These are phyloP conservation scores for Rhizoclosmatium globosum DNA, from an alignment of 192 early-diverging fungal species.

Conservation along the genomic window DNA sequence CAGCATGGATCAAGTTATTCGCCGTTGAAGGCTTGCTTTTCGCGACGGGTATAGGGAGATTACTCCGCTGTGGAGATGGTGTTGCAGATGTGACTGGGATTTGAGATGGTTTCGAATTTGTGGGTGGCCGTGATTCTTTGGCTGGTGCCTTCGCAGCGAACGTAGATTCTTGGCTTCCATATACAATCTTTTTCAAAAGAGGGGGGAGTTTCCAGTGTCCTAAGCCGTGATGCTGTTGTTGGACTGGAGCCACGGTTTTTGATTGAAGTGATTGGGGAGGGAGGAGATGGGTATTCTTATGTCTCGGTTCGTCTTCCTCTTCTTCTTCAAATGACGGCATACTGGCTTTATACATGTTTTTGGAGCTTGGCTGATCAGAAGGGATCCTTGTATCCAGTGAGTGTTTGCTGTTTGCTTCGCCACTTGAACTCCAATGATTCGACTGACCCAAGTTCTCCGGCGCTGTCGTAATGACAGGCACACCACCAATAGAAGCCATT, in stretches of 20 bases:
- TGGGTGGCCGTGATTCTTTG: not conserved
- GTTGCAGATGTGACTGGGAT: not conserved
- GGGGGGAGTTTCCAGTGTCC: slow-evolving; percentile 28
- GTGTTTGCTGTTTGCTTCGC: too few species aligned
- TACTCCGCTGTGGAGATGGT: not conserved
- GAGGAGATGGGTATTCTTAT: not conserved
- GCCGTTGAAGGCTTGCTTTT: slow-evolving; percentile 21
- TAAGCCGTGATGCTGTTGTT: not conserved
- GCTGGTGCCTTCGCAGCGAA: not conserved
- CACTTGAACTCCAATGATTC: too few species aligned
- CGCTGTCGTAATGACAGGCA: not conserved
- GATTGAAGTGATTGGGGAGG: not conserved
- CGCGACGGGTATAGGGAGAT: slow-evolving; percentile 4
- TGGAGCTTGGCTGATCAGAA: not conserved
- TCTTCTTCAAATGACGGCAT: slow-evolving; percentile 17
- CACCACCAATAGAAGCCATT: not conserved
- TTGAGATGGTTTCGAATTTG: not conserved
- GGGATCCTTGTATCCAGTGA: not conserved
- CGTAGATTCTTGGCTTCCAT: not conserved
- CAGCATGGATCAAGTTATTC: slow-evolving; percentile 18
- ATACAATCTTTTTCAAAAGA: slow-evolving; percentile 26
- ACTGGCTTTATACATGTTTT: not conserved
- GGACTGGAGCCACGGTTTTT: not conserved
- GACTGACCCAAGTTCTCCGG: too few species aligned
- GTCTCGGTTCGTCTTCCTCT: slow-evolving; percentile 17